A percentile compares a stretch with the other conserved stretches of the same genome.
These are phyloP conservation scores for Diutina pseudorugosa DNA, from an alignment of 1,139 yeast genomes.

Conservation along the genomic window DNA sequence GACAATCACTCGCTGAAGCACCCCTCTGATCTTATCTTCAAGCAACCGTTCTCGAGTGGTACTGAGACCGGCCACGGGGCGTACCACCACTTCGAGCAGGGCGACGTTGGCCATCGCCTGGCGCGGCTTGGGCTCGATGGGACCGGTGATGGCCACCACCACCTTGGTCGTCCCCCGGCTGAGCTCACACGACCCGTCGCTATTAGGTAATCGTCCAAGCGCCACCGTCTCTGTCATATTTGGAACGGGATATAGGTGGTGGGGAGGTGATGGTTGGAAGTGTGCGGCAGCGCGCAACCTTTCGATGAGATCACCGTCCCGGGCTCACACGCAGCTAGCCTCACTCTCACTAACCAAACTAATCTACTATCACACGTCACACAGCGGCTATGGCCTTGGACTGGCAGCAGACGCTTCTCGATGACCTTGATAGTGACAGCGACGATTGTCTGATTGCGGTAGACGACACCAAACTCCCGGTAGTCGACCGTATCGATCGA, in stretches of 20 bases:
- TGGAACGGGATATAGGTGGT: background rate
- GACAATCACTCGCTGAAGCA: constrained; percentile 50
- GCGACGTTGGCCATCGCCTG: constrained; percentile 79
- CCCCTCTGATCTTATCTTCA: constrained; percentile 57
- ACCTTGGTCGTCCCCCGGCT: constrained; percentile 40
- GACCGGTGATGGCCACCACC: constrained; percentile 77
- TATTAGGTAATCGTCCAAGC: background rate
- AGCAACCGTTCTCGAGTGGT: constrained; percentile 66
- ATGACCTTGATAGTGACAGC: background rate
- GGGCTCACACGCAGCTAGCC: background rate
- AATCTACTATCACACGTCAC: no score
- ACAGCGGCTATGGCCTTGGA: background rate
- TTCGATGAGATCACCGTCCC: background rate
- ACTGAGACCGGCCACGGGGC: constrained; percentile 70
- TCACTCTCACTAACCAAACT: background rate
- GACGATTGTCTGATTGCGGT: background rate
- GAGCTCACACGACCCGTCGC: constrained; percentile 72
- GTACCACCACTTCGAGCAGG: constrained; percentile 65
- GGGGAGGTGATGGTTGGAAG: background rate
- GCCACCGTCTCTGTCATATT: background rate
- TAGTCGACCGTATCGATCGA: background rate
- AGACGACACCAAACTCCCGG: background rate
- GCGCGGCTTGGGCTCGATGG: constrained; percentile 72
- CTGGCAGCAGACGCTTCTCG: background rate
- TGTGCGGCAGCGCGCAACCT: background rate